Conservation (phyloP, 2,329 filamentous ascomycete genomes). For the Helicocarpus griseus region DNA sequence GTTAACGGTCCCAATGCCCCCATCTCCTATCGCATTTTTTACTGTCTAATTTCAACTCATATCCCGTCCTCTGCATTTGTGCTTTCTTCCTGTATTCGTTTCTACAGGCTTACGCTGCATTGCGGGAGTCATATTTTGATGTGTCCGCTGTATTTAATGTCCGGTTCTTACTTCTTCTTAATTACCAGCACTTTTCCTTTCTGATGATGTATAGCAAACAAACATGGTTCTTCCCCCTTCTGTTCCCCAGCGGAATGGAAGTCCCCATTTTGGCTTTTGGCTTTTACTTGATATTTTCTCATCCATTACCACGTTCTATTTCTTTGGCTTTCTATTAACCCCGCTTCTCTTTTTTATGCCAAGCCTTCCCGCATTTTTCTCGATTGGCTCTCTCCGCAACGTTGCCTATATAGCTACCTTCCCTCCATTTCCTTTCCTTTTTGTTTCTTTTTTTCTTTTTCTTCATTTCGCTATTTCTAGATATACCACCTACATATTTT, state of each 20-base stretch:
- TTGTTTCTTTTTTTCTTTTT: neutral
- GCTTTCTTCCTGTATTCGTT: slow-evolving; percentile 3
- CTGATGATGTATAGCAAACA: slow-evolving; percentile 7
- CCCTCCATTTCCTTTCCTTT: neutral
- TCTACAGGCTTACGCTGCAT: neutral
- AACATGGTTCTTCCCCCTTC: slow-evolving; percentile 19
- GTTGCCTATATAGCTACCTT: neutral
- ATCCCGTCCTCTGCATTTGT: neutral
- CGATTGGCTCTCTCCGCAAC: neutral
- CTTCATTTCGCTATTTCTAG: neutral
- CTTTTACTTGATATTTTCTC: neutral
- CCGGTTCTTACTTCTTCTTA: neutral
- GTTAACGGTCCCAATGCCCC: neutral
- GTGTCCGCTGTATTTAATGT: neutral
- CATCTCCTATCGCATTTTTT: slow-evolving; percentile 8
- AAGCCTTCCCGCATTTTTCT: neutral
- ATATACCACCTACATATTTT: slow-evolving; percentile 20
- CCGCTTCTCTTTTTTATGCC: neutral
- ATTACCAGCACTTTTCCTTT: neutral
- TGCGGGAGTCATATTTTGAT: slow-evolving; percentile 3
- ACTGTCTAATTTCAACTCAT: slow-evolving; percentile 7
- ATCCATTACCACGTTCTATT: no score
- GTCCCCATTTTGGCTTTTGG: slow-evolving; percentile 11
- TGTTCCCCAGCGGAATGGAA: slow-evolving; percentile 8
- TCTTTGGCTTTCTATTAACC: neutral